Conservation (phyloP, 2,329 filamentous ascomycete species). For the Fusarium globosum region DNA sequence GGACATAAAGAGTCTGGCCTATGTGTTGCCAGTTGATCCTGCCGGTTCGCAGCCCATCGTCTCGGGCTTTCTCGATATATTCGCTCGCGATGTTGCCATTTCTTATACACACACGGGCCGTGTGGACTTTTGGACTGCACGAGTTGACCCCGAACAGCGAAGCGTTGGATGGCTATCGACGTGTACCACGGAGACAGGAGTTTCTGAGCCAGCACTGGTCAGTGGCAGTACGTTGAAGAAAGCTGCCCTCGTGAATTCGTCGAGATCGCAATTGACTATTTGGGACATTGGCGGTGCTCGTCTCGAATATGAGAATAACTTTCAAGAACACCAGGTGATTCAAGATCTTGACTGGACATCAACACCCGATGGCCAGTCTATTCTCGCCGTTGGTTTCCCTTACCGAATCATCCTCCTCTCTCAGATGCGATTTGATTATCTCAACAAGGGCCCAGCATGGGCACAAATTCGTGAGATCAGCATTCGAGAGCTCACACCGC, state of each 20-base stretch:
- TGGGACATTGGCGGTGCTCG: constrained; percentile 89
- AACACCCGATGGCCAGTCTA: constrained; percentile 87
- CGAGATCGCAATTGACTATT: constrained; percentile 81
- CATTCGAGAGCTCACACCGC: constrained; percentile 83
- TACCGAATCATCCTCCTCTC: constrained; percentile 84
- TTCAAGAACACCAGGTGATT: constrained; percentile 78
- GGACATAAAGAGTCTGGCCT: constrained; percentile 67
- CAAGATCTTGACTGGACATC: constrained; percentile 94
- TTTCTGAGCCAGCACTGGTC: constrained; percentile 78
- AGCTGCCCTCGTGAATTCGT: constrained; percentile 81
- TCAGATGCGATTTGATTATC: constrained; percentile 91
- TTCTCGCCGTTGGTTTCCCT: constrained; percentile 92
- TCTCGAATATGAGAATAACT: constrained; percentile 83
- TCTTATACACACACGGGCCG: constrained; percentile 82
- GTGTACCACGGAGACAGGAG: constrained; percentile 81
- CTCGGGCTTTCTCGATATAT: constrained; percentile 85
- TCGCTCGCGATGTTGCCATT: constrained; percentile 86
- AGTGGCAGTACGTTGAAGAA: constrained; percentile 90
- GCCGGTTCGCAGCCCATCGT: constrained; percentile 78
- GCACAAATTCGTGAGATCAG: constrained; percentile 84
- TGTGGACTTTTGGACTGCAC: constrained; percentile 87
- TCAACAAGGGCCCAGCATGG: constrained; percentile 91
- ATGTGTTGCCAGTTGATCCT: constrained; percentile 85
- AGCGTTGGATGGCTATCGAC: constrained; percentile 85
- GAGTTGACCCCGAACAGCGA: constrained; percentile 69